phyloP scores from a whole-genome alignment of 2,329 filamentous ascomycete species.

The Pestalotiopsis sp. region DNA sequence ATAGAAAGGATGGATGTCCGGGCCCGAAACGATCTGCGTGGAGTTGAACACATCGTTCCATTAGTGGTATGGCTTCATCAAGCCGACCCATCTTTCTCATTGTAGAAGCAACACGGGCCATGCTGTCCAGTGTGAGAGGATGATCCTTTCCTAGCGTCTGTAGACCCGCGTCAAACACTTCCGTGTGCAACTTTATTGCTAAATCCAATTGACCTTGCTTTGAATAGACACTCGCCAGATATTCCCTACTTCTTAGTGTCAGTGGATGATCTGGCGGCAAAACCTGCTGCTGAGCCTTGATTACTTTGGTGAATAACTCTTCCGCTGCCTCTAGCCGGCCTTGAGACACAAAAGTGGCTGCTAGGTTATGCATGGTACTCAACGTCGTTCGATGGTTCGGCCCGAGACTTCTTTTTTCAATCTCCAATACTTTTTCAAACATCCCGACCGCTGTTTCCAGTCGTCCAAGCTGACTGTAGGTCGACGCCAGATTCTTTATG shows the following conservation, averaged over 20 bases:
- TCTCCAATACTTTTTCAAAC: no score
- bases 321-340: neutral
- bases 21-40: no score
- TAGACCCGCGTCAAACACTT: no score
- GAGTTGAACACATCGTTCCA: neutral
- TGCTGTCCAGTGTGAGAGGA: no score
- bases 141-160: no score
- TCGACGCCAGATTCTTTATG: neutral
- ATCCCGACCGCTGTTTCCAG: neutral
- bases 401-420: no score
- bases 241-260: no score
- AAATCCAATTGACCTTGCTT: neutral
- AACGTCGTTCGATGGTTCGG: no score
- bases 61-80: neutral
- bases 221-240: no score
- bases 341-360: neutral
- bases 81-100: neutral
- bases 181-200: no score
- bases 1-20: no score
- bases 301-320: neutral
- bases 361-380: neutral
- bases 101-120: rapidly evolving
- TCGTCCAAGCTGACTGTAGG: no score
- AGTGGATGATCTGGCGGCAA: neutral
- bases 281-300: neutral